Percentiles rank a stretch among this genome's conserved stretches.
Evolutionary conservation across 2,329 filamentous ascomycete genomes (phyloP).

Genomic region (Aspergillus phoenicis): DNA sequence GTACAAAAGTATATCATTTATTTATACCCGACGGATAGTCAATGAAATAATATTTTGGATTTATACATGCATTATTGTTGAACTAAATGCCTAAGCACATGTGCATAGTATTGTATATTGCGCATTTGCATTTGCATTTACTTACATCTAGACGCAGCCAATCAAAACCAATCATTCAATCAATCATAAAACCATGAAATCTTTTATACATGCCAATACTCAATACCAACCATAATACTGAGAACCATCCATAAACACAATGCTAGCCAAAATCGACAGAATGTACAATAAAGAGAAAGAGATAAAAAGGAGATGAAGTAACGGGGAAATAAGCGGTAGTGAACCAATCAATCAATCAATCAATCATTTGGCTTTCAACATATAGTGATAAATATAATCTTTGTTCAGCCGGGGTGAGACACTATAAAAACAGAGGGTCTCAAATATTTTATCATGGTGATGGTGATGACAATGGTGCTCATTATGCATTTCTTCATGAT

Average conservation of each 20-base stretch:
- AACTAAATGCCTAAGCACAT: too few species aligned
- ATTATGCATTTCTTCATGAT: conserved; percentile 14
- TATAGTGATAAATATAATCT: not conserved
- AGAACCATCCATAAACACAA: conserved; percentile 1
- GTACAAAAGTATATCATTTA: too few species aligned
- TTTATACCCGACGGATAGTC: too few species aligned
- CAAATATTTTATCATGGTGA: not conserved
- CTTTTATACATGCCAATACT: conserved; percentile 18
- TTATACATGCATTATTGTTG: too few species aligned
- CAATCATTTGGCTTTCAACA: conserved; percentile 1
- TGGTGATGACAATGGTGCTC: not conserved
- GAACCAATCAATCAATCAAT: not conserved
- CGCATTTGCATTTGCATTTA: too few species aligned
- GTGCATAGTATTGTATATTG: too few species aligned
- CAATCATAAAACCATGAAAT: conserved; percentile 5
- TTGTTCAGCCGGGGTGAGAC: not conserved
- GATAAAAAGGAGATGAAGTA: not conserved
- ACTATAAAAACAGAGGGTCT: not conserved
- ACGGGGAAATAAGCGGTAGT: too few species aligned
- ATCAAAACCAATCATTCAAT: too few species aligned
- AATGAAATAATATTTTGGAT: too few species aligned
- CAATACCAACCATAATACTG: not conserved
- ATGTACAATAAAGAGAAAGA: conserved; percentile 11
- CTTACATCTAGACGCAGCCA: too few species aligned
- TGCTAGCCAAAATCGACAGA: conserved; percentile 1